These are phyloP conservation scores for Microbotryum lychnidis-dioicae DNA, from an alignment of 1,284 basidiomycete genomes.

Conservation along the genomic window DNA sequence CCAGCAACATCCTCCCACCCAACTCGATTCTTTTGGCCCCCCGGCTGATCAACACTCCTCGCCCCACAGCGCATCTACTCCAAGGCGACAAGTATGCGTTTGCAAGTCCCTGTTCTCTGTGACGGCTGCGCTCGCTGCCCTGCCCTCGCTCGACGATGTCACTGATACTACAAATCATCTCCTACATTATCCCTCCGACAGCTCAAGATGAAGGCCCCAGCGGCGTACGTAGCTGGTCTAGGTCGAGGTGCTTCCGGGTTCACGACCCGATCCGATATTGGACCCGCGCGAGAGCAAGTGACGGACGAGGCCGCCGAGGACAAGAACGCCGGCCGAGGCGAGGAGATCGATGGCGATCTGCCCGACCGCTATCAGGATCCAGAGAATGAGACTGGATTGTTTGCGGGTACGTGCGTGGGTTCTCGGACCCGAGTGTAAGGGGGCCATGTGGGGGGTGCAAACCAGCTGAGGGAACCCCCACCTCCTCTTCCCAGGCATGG, in stretches of 20 bases:
- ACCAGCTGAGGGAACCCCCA: neutral
- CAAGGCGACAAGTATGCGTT: conserved; percentile 30
- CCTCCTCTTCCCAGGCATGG: conserved; percentile 50
- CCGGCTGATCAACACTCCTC: neutral
- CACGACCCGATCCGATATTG: conserved; percentile 97
- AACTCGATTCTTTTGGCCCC: too few relatives aligned
- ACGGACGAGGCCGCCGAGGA: conserved; percentile 48
- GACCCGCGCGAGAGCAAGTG: conserved; percentile 89
- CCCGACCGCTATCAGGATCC: conserved; percentile 87
- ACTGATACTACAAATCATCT: neutral
- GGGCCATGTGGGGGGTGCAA: neutral
- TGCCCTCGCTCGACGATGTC: too few relatives aligned
- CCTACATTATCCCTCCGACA: neutral
- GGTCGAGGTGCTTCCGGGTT: conserved; percentile 96
- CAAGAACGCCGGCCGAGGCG: conserved; percentile 53
- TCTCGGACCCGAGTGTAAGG: neutral
- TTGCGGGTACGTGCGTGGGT: conserved; percentile 52
- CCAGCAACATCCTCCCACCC: too few relatives aligned
- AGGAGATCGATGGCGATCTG: conserved; percentile 71
- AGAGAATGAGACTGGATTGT: conserved; percentile 92
- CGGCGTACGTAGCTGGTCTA: conserved; percentile 91
- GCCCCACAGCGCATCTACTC: neutral
- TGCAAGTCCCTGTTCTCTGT: neutral
- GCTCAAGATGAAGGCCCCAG: conserved; percentile 53
- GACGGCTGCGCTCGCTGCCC: neutral